Conservation (phyloP, 2,329 filamentous ascomycete species). For the Coniochaeta sp. region DNA sequence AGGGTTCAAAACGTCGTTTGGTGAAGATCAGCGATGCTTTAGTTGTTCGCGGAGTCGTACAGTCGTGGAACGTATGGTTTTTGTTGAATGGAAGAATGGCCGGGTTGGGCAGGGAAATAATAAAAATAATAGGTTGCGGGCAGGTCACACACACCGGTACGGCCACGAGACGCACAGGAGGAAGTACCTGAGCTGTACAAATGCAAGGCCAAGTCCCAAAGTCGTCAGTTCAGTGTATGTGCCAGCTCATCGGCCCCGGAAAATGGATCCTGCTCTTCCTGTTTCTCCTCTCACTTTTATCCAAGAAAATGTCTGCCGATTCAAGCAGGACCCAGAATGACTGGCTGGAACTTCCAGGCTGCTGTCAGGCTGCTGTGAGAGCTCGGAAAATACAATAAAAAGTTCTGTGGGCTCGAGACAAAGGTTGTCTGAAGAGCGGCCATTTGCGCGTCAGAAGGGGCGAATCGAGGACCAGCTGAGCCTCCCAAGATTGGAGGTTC, state of each 20-base stretch:
- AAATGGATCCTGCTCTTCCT: background rate
- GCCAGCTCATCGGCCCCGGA: background rate
- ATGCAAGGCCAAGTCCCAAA: background rate
- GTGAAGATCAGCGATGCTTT: background rate
- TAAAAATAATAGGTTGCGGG: slow-evolving; percentile 1
- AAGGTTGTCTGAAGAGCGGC: slow-evolving; percentile 4
- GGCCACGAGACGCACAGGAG: background rate
- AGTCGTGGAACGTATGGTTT: slow-evolving; percentile 2
- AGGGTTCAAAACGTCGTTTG: no score
- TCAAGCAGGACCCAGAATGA: background rate
- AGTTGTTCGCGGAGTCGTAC: background rate
- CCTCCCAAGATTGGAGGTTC: background rate
- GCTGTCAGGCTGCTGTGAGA: background rate
- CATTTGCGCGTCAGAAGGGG: slow-evolving; percentile 4
- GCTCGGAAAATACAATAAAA: background rate
- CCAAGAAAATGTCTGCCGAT: background rate
- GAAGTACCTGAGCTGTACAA: background rate
- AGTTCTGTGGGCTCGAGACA: slow-evolving; percentile 5
- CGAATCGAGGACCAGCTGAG: slow-evolving; percentile 3
- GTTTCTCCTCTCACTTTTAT: background rate
- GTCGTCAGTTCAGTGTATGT: no score
- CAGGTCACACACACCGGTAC: background rate
- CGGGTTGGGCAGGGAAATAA: slow-evolving; percentile 1
- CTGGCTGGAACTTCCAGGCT: background rate
- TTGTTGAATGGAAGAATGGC: slow-evolving; percentile 2